A percentile compares a stretch with the other conserved stretches of the same genome.
Evolutionary conservation across 331 rosid genomes (phyloP).

Genomic region (Erythrophleum ivorense): DNA sequence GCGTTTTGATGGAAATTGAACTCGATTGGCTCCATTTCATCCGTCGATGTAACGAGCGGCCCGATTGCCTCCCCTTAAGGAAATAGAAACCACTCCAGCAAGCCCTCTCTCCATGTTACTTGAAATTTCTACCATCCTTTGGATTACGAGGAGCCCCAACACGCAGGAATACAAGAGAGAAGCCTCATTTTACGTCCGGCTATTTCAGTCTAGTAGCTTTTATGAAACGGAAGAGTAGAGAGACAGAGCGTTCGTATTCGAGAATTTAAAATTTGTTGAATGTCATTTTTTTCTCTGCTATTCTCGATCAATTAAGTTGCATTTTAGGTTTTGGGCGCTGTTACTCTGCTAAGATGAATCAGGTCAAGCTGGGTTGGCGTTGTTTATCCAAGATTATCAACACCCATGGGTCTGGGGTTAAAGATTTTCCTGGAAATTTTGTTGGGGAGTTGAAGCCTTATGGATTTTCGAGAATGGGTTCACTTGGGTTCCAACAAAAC

Average conservation of each 20-base stretch:
- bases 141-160: background rate
- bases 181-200: background rate
- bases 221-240: background rate
- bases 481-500: constrained; percentile 24
- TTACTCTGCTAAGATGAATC: constrained; percentile 50
- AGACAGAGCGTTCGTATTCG: background rate
- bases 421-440: background rate
- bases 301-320: constrained; percentile 7
- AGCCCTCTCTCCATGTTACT: background rate
- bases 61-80: background rate
- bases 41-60: too few relatives aligned
- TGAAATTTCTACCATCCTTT: background rate
- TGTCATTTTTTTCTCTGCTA: background rate
- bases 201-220: background rate
- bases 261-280: constrained; percentile 1
- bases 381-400: constrained; percentile 35
- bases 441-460: background rate
- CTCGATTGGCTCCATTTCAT: too few relatives aligned
- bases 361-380: constrained; percentile 52
- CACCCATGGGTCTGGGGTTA: background rate
- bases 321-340: background rate
- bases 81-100: background rate
- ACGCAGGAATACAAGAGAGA: background rate
- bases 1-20: too few relatives aligned
- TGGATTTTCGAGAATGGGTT: background rate